phyloP scores from a whole-genome alignment of 805 yeast species.

The Sungouiozyma intestinalis region DNA sequence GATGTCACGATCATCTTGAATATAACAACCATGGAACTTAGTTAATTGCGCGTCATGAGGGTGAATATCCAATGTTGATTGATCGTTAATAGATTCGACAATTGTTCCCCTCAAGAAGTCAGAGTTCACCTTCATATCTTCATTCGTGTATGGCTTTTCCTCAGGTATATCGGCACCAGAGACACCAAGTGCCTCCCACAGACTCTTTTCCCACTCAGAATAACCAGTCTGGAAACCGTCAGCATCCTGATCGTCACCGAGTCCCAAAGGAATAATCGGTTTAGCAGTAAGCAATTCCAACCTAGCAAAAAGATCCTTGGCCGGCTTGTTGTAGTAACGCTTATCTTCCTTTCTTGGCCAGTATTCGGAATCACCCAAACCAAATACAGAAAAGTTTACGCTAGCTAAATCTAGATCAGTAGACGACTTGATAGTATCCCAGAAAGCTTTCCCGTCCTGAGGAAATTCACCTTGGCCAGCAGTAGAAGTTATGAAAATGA shows the following conservation, averaged over 20 bases:
- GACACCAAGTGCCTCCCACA: constrained; percentile 88
- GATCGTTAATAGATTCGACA: constrained; percentile 72
- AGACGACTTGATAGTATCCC: constrained; percentile 63
- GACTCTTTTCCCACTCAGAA: constrained; percentile 68
- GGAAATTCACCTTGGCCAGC: constrained; percentile 97
- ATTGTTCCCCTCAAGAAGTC: constrained; percentile 88
- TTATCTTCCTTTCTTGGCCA: constrained; percentile 97
- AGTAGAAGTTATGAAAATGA: constrained; percentile 75
- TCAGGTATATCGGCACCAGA: constrained; percentile 70
- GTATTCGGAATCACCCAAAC: constrained; percentile 87
- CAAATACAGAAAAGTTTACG: constrained; percentile 64
- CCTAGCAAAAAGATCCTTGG: constrained; percentile 57
- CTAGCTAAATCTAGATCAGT: constrained; percentile 52
- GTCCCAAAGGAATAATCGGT: constrained; percentile 62
- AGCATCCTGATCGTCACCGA: constrained; percentile 96
- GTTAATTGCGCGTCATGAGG: constrained; percentile 90
- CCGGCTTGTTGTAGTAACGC: constrained; percentile 89
- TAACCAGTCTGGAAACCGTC: constrained; percentile 93
- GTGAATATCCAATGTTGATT: constrained; percentile 80
- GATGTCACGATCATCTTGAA: constrained; percentile 97
- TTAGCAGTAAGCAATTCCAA: constrained; percentile 64
- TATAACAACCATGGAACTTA: constrained; percentile 94
- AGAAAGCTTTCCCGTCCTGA: constrained; percentile 60
- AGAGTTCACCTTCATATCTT: constrained; percentile 85
- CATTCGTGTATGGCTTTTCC: constrained; percentile 88